Conservation (phyloP, 805 yeast species). For the Wickerhamomyces hampshirensis region DNA sequence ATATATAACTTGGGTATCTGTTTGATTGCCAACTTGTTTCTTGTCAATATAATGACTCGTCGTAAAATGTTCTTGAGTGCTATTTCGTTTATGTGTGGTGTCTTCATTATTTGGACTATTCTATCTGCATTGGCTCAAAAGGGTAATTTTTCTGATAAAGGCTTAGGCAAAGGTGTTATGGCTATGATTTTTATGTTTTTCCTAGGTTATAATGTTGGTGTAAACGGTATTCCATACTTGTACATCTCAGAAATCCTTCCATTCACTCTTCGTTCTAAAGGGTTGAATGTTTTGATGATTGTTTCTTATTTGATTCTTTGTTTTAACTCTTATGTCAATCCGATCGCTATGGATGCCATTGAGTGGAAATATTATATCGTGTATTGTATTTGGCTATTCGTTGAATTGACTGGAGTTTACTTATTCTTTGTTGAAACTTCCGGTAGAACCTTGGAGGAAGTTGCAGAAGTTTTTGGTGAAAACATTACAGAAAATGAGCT, state of each 20-base stretch:
- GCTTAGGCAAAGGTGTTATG: constrained; percentile 38
- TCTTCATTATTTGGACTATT: constrained; percentile 37
- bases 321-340: constrained; percentile 30
- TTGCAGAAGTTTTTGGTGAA: constrained; percentile 28
- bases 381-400: constrained; percentile 27
- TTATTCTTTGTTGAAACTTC: constrained; percentile 30
- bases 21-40: constrained; percentile 22
- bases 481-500: neutral
- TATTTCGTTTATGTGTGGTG: constrained; percentile 29
- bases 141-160: constrained; percentile 32
- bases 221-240: constrained; percentile 40
- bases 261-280: constrained; percentile 25
- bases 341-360: constrained; percentile 32
- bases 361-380: constrained; percentile 32
- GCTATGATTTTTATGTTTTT: constrained; percentile 45
- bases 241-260: constrained; percentile 39
- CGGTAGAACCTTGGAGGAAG: constrained; percentile 32
- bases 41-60: constrained; percentile 23
- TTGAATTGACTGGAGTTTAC: constrained; percentile 24
- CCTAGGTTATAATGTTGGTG: constrained; percentile 34
- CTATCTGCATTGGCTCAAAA: constrained; percentile 41
- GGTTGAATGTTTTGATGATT: constrained; percentile 15
- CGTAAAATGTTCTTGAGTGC: constrained; percentile 32
- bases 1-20: constrained; percentile 36
- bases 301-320: constrained; percentile 18